Evolutionary conservation across 129 eudicot genomes (phyloP).

Genomic region (Flaveria bidentis): DNA sequence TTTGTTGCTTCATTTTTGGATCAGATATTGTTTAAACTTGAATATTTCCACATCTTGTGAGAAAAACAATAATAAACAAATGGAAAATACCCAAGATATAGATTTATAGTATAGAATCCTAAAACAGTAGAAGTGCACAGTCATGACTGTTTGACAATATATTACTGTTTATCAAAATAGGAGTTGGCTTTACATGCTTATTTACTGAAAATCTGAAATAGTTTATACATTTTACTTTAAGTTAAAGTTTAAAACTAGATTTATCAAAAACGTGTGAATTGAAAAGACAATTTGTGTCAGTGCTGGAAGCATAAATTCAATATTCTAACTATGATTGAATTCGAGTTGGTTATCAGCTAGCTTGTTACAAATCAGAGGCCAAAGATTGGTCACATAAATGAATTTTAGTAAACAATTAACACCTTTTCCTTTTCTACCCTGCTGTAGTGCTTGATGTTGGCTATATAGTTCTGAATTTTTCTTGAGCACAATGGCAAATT

Average conservation of each 20-base stretch:
- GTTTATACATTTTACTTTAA: not conserved
- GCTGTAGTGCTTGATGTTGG: conserved; percentile 37
- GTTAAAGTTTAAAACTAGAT: not conserved
- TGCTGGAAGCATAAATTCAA: not conserved
- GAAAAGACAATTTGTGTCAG: not conserved
- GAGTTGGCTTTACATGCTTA: not conserved
- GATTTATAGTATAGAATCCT: not conserved
- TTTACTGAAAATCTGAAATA: no score
- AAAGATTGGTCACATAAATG: not conserved
- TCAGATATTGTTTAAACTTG: not conserved
- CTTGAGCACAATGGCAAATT: conserved; percentile 72
- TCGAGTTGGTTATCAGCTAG: not conserved
- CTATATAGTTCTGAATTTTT: conserved; percentile 26
- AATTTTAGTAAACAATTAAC: not conserved
- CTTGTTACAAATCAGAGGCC: not conserved
- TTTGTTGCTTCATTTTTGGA: not conserved
- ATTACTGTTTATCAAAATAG: not conserved
- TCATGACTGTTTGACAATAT: not conserved
- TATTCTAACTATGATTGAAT: not conserved
- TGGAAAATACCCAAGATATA: not conserved
- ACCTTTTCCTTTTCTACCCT: not conserved
- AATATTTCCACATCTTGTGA: not conserved
- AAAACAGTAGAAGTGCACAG: not conserved
- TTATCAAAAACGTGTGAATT: not conserved
- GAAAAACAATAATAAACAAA: not conserved